These are phyloP conservation scores for Trametes versicolor DNA, from an alignment of 1,284 basidiomycete species.

Conservation along the genomic window DNA sequence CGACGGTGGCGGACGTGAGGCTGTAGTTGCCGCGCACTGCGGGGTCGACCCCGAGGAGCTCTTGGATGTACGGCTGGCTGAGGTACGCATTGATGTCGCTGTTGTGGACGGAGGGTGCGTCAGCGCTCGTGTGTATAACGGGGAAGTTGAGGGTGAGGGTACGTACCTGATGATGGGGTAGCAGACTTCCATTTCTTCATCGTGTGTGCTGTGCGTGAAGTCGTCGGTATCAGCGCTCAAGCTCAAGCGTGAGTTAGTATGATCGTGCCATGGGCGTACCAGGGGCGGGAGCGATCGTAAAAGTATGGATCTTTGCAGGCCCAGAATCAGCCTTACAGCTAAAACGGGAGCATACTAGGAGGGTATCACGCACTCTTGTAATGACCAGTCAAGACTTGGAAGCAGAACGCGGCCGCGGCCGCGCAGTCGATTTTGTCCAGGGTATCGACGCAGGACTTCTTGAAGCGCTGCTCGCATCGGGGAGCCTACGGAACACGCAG, in stretches of 20 bases:
- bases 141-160: background rate
- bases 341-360: background rate
- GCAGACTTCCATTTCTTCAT: background rate
- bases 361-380: slow-evolving; percentile 15
- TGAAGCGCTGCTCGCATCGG: slow-evolving; percentile 41
- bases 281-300: background rate
- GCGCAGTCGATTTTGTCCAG: slow-evolving; percentile 51
- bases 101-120: background rate
- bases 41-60: slow-evolving; percentile 65
- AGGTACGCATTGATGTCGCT: slow-evolving; percentile 62
- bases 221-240: background rate
- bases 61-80: slow-evolving; percentile 60
- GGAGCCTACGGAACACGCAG: slow-evolving; percentile 23
- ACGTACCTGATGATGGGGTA: background rate
- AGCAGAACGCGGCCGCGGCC: slow-evolving; percentile 51
- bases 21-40: slow-evolving; percentile 54
- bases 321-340: background rate
- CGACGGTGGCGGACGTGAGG: slow-evolving; percentile 48
- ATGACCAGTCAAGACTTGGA: slow-evolving; percentile 26
- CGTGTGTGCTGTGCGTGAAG: background rate
- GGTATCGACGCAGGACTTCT: slow-evolving; percentile 39
- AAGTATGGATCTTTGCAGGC: background rate
- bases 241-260: background rate
- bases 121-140: too few relatives aligned
- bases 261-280: background rate